Evolutionary conservation across 176 grass and related monocot genomes (phyloP), one percentile per base, ranked within the genome.

Genomic region (Bonia amplexicaulis): DNA sequence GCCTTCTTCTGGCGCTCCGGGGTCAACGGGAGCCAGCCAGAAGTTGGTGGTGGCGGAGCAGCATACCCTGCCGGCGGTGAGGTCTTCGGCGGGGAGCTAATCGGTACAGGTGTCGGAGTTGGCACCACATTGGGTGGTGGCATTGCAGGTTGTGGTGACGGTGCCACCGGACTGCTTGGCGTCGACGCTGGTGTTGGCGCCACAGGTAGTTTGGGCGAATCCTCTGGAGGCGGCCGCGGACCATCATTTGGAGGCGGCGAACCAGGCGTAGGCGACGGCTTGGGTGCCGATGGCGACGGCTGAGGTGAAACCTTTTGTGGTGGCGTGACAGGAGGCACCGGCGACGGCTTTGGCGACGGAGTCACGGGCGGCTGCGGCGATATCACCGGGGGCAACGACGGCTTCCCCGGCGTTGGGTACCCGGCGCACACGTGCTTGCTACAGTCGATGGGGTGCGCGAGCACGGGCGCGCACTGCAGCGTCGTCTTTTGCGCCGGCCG

Each of bases 401-500:
- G 54, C 41, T 37, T 62, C 5, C 9, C 12, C 0, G 74, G 74
- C 4, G 33, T 59, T 7, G 69, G 42, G 42, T 59, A 76, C 1
- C 77, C 79, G 1, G 69, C 41, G 40, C 90, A 89, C 0, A 55
- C 48, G 12, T 89, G 76, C 54, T 85, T 86, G 87, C 80, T 87
- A 45, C 90, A 92, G 54, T 92, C 87, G 1, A 92, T 75, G 1
- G 90, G 90, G 6, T 87, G 80, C 0, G 83, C 87, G 4, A 92
- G 84, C 22, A 92, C 69, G 0, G 87, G 79, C 1, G 84, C 87
- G 5, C 87, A 89, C 70, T 89, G 87, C 63, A 84, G 75, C 46
- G 75, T 11, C 25, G 90, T 83, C 90, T 92, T 92, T 39, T 89
- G 90, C 12, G 16, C 22, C 0, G 87, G 90, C 0, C 90, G 67